Evolutionary conservation across 805 yeast species (phyloP).

Genomic region (Kodamaea lidongshanica): DNA sequence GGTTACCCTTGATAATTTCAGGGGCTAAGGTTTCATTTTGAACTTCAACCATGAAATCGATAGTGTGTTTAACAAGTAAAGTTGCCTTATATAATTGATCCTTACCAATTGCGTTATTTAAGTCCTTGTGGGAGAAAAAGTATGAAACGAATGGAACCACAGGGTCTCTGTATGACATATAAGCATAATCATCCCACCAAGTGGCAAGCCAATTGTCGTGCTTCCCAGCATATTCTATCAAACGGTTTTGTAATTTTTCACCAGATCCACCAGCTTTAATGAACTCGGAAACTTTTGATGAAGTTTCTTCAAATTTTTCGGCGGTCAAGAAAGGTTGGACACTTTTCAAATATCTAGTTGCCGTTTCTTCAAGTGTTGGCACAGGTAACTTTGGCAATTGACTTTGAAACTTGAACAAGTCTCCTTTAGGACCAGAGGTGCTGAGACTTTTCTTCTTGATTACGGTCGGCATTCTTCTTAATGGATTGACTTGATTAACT

Average conservation of each 20-base stretch:
- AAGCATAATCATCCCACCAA: slow-evolving; percentile 94
- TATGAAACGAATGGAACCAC: slow-evolving; percentile 93
- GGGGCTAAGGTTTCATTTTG: slow-evolving; percentile 73
- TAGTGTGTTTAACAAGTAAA: slow-evolving; percentile 59
- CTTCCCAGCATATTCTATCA: slow-evolving; percentile 49
- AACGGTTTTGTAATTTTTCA: slow-evolving; percentile 59
- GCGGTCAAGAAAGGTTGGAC: slow-evolving; percentile 60
- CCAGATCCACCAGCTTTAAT: slow-evolving; percentile 57
- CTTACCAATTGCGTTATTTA: slow-evolving; percentile 49
- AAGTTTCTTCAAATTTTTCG: slow-evolving; percentile 45
- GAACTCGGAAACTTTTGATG: slow-evolving; percentile 61
- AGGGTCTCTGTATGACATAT: slow-evolving; percentile 85
- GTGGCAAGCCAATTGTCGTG: slow-evolving; percentile 85
- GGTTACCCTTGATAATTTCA: slow-evolving; percentile 68
- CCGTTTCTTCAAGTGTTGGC: slow-evolving; percentile 70
- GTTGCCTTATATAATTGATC: slow-evolving; percentile 72
- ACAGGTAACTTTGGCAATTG: slow-evolving; percentile 82
- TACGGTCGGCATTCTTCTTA: slow-evolving; percentile 7
- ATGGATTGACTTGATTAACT: slow-evolving; percentile 1
- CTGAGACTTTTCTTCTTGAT: slow-evolving; percentile 12
- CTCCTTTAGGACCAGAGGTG: slow-evolving; percentile 45
- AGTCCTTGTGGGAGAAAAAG: slow-evolving; percentile 77
- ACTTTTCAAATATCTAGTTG: slow-evolving; percentile 60
- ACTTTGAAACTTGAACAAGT: slow-evolving; percentile 65
- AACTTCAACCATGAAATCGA: slow-evolving; percentile 59